Base-by-base conservation (phyloP, 495 filamentous ascomycete species). In the Penicillium diatomitis region DNA sequence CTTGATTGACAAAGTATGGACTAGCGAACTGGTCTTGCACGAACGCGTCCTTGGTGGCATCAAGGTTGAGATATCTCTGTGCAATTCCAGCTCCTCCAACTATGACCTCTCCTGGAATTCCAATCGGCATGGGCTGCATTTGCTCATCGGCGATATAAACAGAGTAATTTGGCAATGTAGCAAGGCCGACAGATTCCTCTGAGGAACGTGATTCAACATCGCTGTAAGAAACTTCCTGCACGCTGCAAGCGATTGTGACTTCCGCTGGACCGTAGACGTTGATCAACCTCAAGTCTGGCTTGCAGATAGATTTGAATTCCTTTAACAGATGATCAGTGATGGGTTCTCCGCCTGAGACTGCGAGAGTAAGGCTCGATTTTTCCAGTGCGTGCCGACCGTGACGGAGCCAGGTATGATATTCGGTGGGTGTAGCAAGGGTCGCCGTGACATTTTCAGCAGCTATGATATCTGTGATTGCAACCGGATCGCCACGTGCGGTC, bases 141-240 rank as follows among this genome's bases (percentile, higher is more conserved):
- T 58, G 27, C 10, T 67, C 50, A 38, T 78, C 76, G 2, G 81
- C 42, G 34, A 81, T 62, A 52, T 72, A 74, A 12, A 74, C 71
- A 2, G 64, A 51, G 51, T 73, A 72, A 44, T 75, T 74, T 4
- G 72, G 65, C 9, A 73, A 44, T 0, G 64, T 53, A 9, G 54
- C 60, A 1, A 73, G 71, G 8, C 34, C 46, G 6, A 36, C 47
- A 12, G 10, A 2, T n/a, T 4, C 27, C 3, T 51, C 10, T 5
- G 11, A 41, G 3, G 8, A 33, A 4, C 6, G 6, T 0, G 28
- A 3, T 12, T 47, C 44, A 4, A 50, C 8, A n/a, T 43, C 11
- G 9, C n/a, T 45, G 37, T 57, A 58, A 8, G 35, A 31, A 8
- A 66, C 35, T 8, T 60, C 56, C 11, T 9, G 32, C 8, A 38